Evolutionary conservation across 164 flowering plant species (phyloP), one percentile per base, ranked within the genome.

Genomic region (Cinnamomum chago): DNA sequence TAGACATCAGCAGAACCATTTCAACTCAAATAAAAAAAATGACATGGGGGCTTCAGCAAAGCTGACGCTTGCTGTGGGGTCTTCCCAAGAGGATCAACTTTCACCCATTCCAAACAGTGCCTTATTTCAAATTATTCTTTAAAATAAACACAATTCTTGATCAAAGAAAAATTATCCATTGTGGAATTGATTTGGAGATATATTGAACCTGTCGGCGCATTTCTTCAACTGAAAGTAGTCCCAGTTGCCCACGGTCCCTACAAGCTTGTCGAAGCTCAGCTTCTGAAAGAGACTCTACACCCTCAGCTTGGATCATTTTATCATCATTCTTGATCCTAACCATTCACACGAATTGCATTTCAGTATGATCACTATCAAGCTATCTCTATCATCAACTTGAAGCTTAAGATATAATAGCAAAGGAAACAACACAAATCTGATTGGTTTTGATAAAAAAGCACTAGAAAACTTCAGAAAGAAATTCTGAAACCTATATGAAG

Each of bases 231-330:
- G 99, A 92, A 68, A 80, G 89, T 72, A 89, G 75, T 47, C 99
- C 99, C 78, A 95, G 90, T 79, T 92, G 76, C 70, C 99, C 99
- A 60, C 99, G 83, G 9, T 93, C 97, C 73, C 99, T 89, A 82
- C 97, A 92, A 76, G 87, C 97, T 81, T 95, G 90, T 66, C 96
- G 95, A 79, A 95, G 99, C 75, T 95, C 99, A 58, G 81, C 89
- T 86, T 95, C 99, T 75, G 97, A 91, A 71, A 95, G 94, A 69
- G 98, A 89, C 67, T 95, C 97, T 72, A 95, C 76, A 64, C 97
- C 99, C 81, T 95, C 99, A 0, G 90, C 90, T 82, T 90, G 93
- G 75, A 95, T 95, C 90, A 93, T 75, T 78, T 80, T 93, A 80
- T 95, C 99, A 82, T 95, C 99, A 30, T 86, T 79, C 86, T 95